These are phyloP conservation scores for Curvularia hawaiiensis DNA, from an alignment of 2,329 filamentous ascomycete genomes.

Conservation along the genomic window DNA sequence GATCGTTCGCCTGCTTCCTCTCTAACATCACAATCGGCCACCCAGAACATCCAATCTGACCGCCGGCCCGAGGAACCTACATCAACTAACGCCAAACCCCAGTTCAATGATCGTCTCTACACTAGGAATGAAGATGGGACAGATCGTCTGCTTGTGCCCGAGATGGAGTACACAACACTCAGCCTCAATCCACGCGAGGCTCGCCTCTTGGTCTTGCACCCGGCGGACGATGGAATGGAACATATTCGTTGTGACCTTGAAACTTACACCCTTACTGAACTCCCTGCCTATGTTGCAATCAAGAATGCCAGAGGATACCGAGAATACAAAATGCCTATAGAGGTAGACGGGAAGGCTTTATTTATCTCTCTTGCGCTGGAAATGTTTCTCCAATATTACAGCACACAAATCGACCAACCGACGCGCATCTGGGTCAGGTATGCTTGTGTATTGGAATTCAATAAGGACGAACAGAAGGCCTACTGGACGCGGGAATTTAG, in stretches of 20 bases:
- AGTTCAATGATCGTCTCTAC: not conserved
- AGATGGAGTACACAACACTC: not conserved
- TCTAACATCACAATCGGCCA: not conserved
- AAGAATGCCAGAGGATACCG: constrained; percentile 6
- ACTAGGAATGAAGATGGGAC: not conserved
- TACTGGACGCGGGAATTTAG: constrained; percentile 15
- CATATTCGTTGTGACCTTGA: constrained; percentile 1
- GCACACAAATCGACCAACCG: not conserved
- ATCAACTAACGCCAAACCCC: not conserved
- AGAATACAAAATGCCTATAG: not conserved
- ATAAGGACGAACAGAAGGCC: constrained; percentile 1
- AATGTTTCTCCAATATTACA: not conserved
- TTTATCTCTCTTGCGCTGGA: not conserved
- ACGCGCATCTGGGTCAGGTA: constrained; percentile 2
- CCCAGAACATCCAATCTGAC: not conserved
- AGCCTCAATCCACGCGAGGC: not conserved
- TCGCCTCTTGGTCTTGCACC: constrained; percentile 38
- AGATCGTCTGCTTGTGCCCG: not conserved
- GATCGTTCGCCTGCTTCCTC: too few species aligned
- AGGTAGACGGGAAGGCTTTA: not conserved
- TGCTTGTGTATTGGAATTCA: constrained; percentile 1
- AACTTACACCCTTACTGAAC: not conserved
- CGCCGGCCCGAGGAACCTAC: too few species aligned
- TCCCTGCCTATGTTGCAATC: not conserved
- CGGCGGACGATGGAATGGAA: not conserved